Evolutionary conservation across 73 alveolate genomes (phyloP), one percentile per base, ranked within the genome.

Genomic region (Paraurostyla sp.): DNA sequence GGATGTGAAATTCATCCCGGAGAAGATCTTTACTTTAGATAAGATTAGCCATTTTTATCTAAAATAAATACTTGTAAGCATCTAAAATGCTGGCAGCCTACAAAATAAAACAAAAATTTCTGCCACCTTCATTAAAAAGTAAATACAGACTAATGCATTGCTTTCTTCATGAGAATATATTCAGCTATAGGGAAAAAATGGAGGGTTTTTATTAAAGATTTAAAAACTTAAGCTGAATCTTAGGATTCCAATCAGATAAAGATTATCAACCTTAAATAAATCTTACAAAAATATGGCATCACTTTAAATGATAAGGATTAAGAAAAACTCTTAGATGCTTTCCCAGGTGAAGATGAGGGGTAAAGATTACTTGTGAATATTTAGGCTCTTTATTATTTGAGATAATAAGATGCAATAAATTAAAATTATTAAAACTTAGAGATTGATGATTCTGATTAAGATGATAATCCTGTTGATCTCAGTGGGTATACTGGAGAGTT

Each of bases 1-100:
- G 92, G 92, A 4, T 0, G 33, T 22, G 92, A 83, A 45, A 83
- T 83, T 9, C 85, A 60, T 36, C 92, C 92, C 6, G 92, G 85
- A 20, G 92, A 83, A 43, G 32, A 20, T 30, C 59, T 63, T 33
- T 83, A 50, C 45, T 83, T 83, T 43, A 27, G 92, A 46, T 69
- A 62, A 42, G 84, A 83, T 57, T 35, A 63, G 68, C 85, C 92
- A 0, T 56, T 22, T 13, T 18, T n/a, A 18, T 11, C 16, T 15
- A 65, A 36, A 41, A 38, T 25, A 0, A 56, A n/a, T 41, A 63
- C 85, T 0, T 62, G 92, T 46, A 83, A 63, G 48, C 76, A 30
- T 22, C 42, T 13, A 22, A 62, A 63, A 60, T 60, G 92, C 57
- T 62, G 92, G 92, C 30, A 63, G 23, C 75, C 76, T 15, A 83